These are phyloP conservation scores for Euphorbia schlechtendalii DNA, from an alignment of 441 rosid species.

Conservation along the genomic window DNA sequence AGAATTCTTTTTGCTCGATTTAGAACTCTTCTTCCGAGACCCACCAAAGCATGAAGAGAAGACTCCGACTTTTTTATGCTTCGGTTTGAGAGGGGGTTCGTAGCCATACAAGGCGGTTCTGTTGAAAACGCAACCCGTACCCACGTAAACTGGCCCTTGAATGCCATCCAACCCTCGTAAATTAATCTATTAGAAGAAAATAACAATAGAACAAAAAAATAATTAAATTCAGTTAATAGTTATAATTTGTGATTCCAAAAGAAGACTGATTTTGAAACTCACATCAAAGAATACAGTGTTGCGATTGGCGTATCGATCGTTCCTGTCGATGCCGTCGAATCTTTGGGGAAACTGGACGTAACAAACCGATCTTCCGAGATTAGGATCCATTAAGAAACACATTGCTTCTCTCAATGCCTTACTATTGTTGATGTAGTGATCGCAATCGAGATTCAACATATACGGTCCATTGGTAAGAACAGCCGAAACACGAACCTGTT, in stretches of 20 bases:
- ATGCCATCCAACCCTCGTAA: conserved; percentile 52
- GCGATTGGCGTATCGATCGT: conserved; percentile 40
- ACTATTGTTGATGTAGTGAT: conserved; percentile 37
- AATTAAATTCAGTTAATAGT: neutral
- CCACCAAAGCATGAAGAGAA: conserved; percentile 44
- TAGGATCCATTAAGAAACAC: conserved; percentile 44
- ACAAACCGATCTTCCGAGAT: conserved; percentile 33
- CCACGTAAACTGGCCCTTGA: conserved; percentile 62
- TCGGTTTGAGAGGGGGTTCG: conserved; percentile 51
- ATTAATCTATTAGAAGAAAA: conserved; percentile 31
- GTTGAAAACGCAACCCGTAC: conserved; percentile 54
- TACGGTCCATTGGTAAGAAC: conserved; percentile 41
- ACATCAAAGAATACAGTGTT: conserved; percentile 38
- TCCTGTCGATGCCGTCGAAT: conserved; percentile 38
- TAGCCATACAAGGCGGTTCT: conserved; percentile 56
- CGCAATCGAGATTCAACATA: conserved; percentile 41
- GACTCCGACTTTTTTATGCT: conserved; percentile 38
- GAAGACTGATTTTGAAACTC: conserved; percentile 2
- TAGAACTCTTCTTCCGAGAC: conserved; percentile 38
- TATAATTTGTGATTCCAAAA: neutral
- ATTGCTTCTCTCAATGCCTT: conserved; percentile 37
- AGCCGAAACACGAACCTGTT: conserved; percentile 39
- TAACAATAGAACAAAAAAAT: neutral
- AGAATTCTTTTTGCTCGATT: conserved; percentile 33
- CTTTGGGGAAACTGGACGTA: conserved; percentile 44